phyloP scores from a whole-genome alignment of 2,329 filamentous ascomycete genomes.

The Alternaria sp. region DNA sequence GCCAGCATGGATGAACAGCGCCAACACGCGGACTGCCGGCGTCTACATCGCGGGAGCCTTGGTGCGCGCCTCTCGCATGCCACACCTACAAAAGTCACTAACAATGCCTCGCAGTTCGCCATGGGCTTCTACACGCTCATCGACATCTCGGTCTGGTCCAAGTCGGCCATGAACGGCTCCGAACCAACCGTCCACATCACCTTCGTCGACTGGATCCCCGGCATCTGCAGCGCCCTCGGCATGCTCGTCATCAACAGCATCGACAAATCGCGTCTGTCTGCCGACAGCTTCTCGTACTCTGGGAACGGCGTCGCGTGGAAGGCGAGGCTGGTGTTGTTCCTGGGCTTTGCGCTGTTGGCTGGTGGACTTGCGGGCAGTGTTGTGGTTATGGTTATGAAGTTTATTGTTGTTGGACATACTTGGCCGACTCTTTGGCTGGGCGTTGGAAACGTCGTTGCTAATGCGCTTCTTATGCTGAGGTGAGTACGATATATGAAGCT shows the following conservation, averaged over 20 bases:
- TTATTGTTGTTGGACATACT: slow-evolving; percentile 65
- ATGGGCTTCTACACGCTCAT: slow-evolving; percentile 73
- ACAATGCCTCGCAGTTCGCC: slow-evolving; percentile 61
- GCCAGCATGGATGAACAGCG: slow-evolving; percentile 71
- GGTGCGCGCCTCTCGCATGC: slow-evolving; percentile 52
- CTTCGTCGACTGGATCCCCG: slow-evolving; percentile 75
- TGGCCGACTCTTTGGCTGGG: slow-evolving; percentile 71
- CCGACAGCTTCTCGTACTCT: slow-evolving; percentile 69
- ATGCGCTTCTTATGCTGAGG: slow-evolving; percentile 71
- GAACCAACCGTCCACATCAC: slow-evolving; percentile 64
- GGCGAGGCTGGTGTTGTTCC: slow-evolving; percentile 69
- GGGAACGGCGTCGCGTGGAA: slow-evolving; percentile 74
- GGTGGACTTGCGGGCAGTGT: slow-evolving; percentile 71
- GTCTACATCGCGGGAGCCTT: slow-evolving; percentile 71
- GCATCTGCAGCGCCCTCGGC: slow-evolving; percentile 71
- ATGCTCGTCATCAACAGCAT: slow-evolving; percentile 77
- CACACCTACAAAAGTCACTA: not conserved
- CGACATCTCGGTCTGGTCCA: slow-evolving; percentile 69
- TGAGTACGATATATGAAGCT: slow-evolving; percentile 44
- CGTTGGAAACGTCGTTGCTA: slow-evolving; percentile 69
- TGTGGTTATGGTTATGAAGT: slow-evolving; percentile 72
- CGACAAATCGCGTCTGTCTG: slow-evolving; percentile 69
- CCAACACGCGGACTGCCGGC: slow-evolving; percentile 67
- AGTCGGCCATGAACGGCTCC: slow-evolving; percentile 66
- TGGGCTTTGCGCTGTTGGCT: slow-evolving; percentile 72